phyloP scores from a whole-genome alignment of 2,329 filamentous ascomycete species.

The Coniella vitis region DNA sequence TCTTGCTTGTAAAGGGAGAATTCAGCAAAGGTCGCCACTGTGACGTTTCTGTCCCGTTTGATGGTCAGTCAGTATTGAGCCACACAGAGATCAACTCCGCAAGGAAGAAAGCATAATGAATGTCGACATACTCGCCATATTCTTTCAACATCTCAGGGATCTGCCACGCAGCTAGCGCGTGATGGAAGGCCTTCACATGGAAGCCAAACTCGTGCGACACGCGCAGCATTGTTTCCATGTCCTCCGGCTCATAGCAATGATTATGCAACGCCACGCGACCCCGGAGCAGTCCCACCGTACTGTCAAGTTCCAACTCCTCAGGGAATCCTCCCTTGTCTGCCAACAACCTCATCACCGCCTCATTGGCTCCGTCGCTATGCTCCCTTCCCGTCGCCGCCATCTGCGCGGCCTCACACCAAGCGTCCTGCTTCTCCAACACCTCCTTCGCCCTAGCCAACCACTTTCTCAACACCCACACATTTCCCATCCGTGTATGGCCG shows the following conservation, averaged over 20 bases:
- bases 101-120: neutral
- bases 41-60: constrained; percentile 27
- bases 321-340: constrained; percentile 21
- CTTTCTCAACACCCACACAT: constrained; percentile 32
- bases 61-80: neutral
- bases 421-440: constrained; percentile 30
- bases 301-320: constrained; percentile 32
- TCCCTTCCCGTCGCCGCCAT: constrained; percentile 13
- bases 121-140: constrained; percentile 30
- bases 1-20: constrained; percentile 36
- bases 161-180: constrained; percentile 33
- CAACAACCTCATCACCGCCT: constrained; percentile 17
- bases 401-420: constrained; percentile 17
- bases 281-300: constrained; percentile 32
- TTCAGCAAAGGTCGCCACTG: constrained; percentile 36
- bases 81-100: neutral
- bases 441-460: constrained; percentile 32
- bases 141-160: constrained; percentile 33
- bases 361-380: constrained; percentile 7
- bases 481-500: constrained; percentile 32
- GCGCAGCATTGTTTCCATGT: constrained; percentile 36
- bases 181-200: constrained; percentile 33
- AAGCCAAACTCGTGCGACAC: constrained; percentile 37
- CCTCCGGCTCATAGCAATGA: constrained; percentile 38
- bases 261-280: constrained; percentile 35